These are phyloP conservation scores for Vigna radiata DNA, from an alignment of 306 rosid genomes.

Conservation along the genomic window DNA sequence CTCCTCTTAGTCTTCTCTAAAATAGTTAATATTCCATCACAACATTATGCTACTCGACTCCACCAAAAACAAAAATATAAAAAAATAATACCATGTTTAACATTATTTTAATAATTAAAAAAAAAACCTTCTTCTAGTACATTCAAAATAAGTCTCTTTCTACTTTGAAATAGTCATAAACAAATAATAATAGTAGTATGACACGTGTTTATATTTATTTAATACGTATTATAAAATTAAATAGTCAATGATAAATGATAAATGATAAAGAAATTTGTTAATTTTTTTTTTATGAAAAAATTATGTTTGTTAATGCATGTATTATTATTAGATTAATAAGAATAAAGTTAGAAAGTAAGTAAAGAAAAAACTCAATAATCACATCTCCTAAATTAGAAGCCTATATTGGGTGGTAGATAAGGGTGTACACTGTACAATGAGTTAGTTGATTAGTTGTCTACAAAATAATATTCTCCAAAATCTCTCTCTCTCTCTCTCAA, in stretches of 20 bases:
- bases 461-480: conserved; percentile 10
- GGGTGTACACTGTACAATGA: neutral
- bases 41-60: neutral
- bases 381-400: neutral
- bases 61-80: neutral
- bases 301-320: too few species aligned
- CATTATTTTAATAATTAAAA: too few species aligned
- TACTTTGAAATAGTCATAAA: too few species aligned
- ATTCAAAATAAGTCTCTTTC: too few species aligned
- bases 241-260: too few species aligned
- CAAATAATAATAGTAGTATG: too few species aligned
- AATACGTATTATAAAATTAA: too few species aligned
- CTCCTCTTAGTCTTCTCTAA: conserved; percentile 12
- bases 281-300: neutral
- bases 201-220: too few species aligned
- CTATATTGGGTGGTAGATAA: neutral
- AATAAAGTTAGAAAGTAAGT: neutral
- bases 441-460: neutral
- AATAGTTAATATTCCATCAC: conserved; percentile 30
- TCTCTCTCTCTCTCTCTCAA: neutral
- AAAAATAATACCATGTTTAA: neutral
- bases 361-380: neutral
- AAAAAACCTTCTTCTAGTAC: too few species aligned
- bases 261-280: too few species aligned
- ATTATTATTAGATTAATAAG: too few species aligned